Evolutionary conservation across 179 eudicot genomes (phyloP), one percentile per base, ranked within the genome.

Genomic region (Vitellaria paradoxa): DNA sequence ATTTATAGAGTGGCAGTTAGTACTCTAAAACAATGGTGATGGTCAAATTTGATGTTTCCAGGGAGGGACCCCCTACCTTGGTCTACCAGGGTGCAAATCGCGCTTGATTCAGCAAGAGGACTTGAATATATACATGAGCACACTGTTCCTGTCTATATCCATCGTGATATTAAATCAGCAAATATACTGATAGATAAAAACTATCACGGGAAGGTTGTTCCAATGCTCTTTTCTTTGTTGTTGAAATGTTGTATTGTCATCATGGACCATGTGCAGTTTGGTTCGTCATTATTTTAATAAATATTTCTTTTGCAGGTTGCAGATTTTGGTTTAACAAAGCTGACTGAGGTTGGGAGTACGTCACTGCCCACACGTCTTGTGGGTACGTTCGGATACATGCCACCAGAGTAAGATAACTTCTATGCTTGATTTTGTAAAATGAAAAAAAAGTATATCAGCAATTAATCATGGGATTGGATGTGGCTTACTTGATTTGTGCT

Each of bases 321-420:
- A 56, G 96, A 91, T 85, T 91, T 91, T 82, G 96, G 96, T 76
- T 84, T 90, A 79, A 85, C 96, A 71, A 91, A 88, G 86, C 83
- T 91, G 78, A 88, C 90, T 46, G 96, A 88, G 76, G 89, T 85
- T 77, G 93, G 91, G 70, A 82, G 81, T 74, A 17, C 68, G 20
- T 85, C 96, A 52, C 73, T 83, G 66, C 90, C 88, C 42, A 87
- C 96, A 68, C 84, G 85, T 63, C 88, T 88, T 75, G 92, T 86
- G 86, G 96, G 96, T 56, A 91, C 96, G 70, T 87, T 90, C 46
- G 96, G 96, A 78, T 91, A 91, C 79, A 91, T 91, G 96, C 91
- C 93, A 65, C 96, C 96, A 50, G 96, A 91, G 93, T 91, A 86
- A 80, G 87, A 76, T 61, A 10, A 26, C 49, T 75, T 79, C 24